Base-by-base conservation (phyloP, 1,284 basidiomycete species). In the Stygiomarasmius scandens region DNA sequence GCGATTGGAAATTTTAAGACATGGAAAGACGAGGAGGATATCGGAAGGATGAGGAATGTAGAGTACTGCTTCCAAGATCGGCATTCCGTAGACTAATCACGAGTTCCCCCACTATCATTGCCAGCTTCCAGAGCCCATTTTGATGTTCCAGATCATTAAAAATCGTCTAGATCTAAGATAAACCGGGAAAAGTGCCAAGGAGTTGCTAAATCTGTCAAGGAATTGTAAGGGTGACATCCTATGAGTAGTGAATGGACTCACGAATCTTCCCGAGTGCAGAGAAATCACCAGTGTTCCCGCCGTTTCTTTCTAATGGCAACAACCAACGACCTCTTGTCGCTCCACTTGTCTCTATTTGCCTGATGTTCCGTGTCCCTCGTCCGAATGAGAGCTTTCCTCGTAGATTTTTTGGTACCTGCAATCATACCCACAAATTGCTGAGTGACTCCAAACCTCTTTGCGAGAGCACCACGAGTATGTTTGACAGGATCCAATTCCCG, bases 391-490 rank as follows among this genome's bases (percentile, higher is more conserved):
- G 68, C 68, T 60, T 68, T 79, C 29, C 82, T 70, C 50, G 75
- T 66, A 2, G 77, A 60, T 54, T 79, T 80, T 59, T 77, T 79
- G 46, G 87, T 68, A 0, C 84, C 83, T 6, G 87, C 86, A 25
- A 86, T 72, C 56, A 75, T 73, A 3, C 74, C 77, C 52, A 89
- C 81, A 58, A 87, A 86, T 24, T 74, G 68, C 27, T 77, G 72
- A 0, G 83, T 81, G 69, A 82, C 83, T 2, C 77, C 74, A 68
- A 87, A 90, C 74, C 77, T 80, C 61, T 76, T 74, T 2, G 87
- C 86, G 11, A 90, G 73, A 62, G 72, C 77, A 49, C 67, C 66
- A 11, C 81, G 76, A 49, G 79, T 83, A 66, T 84, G 85, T 34
- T 69, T 71, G 5, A 65, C 66, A 0, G 87, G 87, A 63, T 87